Percentiles rank a stretch among this genome's conserved stretches.
Conservation (phyloP, 2,329 filamentous ascomycete species). For the Sclerotinia nivalis region DNA sequence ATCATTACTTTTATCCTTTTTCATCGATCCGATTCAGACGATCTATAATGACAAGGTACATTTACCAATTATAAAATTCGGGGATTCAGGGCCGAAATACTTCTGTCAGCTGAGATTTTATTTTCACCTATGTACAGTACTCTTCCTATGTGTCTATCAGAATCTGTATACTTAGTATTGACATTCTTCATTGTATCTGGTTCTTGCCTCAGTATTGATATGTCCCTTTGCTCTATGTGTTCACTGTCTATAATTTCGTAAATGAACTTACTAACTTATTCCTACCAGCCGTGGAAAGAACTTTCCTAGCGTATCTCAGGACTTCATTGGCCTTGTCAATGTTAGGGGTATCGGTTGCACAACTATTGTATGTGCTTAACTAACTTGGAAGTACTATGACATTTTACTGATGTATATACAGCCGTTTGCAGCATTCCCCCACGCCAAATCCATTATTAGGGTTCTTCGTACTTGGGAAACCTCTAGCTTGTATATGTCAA, state of each 20-base stretch:
- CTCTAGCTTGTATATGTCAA: conserved; percentile 52
- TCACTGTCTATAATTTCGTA: neutral
- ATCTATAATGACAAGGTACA: conserved; percentile 3
- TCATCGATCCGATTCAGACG: conserved; percentile 17
- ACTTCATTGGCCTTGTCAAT: conserved; percentile 70
- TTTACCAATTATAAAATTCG: conserved; percentile 24
- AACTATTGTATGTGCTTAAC: conserved; percentile 54
- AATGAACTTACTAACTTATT: conserved; percentile 22
- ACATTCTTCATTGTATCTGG: neutral
- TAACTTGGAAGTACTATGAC: conserved; percentile 20
- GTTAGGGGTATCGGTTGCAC: conserved; percentile 63
- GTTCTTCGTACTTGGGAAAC: conserved; percentile 61
- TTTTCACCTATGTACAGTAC: neutral
- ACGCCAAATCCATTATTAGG: conserved; percentile 48
- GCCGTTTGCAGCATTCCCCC: conserved; percentile 45
- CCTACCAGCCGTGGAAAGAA: conserved; percentile 67
- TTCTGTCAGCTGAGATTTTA: conserved; percentile 18
- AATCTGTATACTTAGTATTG: neutral
- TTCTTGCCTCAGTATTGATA: conserved; percentile 2
- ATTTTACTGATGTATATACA: conserved; percentile 46
- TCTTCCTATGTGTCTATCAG: neutral
- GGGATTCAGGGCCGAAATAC: conserved; percentile 24
- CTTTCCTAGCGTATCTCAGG: conserved; percentile 71
- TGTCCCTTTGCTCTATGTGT: neutral
- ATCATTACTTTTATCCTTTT: conserved; percentile 25